Evolutionary conservation across 2,329 filamentous ascomycete species (phyloP), one percentile per base, ranked within the genome.

Genomic region (Sclerotinia sclerotiorum): DNA sequence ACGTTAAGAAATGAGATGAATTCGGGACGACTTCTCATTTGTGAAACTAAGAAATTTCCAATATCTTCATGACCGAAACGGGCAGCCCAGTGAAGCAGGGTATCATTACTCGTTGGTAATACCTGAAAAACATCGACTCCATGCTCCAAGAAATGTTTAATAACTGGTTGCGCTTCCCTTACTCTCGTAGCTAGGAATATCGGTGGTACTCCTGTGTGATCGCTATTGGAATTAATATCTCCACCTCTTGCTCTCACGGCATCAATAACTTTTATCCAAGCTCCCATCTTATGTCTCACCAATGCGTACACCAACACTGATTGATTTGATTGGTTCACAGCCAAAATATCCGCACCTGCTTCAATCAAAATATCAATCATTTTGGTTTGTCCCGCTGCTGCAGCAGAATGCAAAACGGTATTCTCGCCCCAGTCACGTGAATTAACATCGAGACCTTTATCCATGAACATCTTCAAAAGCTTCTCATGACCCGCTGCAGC

Each of bases 371-470:
- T 46, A 29, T 67, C 48, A 42, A 67, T n/a, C 11, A 27, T 19
- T 39, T 15, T 21, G 19, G 27, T 32, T 2, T 63, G 46, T 6
- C 58, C 65, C 5, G 35, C 49, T 2, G 32, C 57, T n/a, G 39
- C 57, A 10, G 65, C 65, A n/a, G 65, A 61, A 48, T 67, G 57
- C 10, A 67, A 49, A 6, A 63, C 46, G 2, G 65, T 63, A 54
- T 67, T 67, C 11, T 32, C 65, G 17, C 19, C 35, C 65, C 65
- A 67, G 49, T 67, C 65, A 67, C 46, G 65, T 61, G 65, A n/a
- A 39, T 63, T 35, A 5, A 63, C 21, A 35, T 67, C 57, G 8
- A 67, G 35, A 48, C 65, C 65, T 29, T 67, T 67, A 35, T 29
- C 2, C 13, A 55, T n/a, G 21, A 67, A 67, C 48, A 67, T 44